Evolutionary conservation across 257 asterid genomes (phyloP).

Genomic region (Rehmannia glutinosa): DNA sequence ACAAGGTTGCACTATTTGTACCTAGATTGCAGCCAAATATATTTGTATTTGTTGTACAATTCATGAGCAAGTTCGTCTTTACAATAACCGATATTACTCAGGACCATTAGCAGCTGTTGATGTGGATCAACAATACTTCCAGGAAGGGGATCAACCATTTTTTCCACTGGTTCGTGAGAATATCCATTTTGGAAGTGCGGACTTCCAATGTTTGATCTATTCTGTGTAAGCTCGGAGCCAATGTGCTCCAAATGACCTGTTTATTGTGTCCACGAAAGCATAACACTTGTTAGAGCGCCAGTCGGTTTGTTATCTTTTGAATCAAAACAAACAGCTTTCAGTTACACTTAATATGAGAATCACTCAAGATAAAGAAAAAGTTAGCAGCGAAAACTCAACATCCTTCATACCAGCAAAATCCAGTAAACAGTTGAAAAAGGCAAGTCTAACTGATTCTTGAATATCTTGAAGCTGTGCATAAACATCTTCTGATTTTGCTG

Average conservation of each 20-base stretch:
- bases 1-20: constrained; percentile 21
- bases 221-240: constrained; percentile 59
- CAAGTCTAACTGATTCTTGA: constrained; percentile 87
- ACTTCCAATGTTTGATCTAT: constrained; percentile 47
- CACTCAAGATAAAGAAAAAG: constrained; percentile 2
- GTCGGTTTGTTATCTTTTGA: constrained; percentile 15
- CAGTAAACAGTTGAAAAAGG: constrained; percentile 82
- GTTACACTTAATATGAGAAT: not conserved
- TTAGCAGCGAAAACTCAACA: constrained; percentile 3
- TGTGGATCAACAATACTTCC: constrained; percentile 81
- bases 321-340: not conserved
- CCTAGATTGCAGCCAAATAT: constrained; percentile 79
- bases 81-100: constrained; percentile 95
- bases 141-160: constrained; percentile 62
- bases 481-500: constrained; percentile 72
- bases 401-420: constrained; percentile 76
- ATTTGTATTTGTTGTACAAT: constrained; percentile 59
- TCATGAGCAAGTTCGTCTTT: constrained; percentile 90
- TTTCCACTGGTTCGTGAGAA: constrained; percentile 47
- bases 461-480: constrained; percentile 77
- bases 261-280: constrained; percentile 19
- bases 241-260: constrained; percentile 78
- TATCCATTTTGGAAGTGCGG: constrained; percentile 59
- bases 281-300: constrained; percentile 12
- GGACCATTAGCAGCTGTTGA: constrained; percentile 83